A percentile compares a stretch with the other conserved stretches of the same genome.
Evolutionary conservation across 371 early-diverging fungal species (phyloP).

Genomic region (Coemansia sp.): DNA sequence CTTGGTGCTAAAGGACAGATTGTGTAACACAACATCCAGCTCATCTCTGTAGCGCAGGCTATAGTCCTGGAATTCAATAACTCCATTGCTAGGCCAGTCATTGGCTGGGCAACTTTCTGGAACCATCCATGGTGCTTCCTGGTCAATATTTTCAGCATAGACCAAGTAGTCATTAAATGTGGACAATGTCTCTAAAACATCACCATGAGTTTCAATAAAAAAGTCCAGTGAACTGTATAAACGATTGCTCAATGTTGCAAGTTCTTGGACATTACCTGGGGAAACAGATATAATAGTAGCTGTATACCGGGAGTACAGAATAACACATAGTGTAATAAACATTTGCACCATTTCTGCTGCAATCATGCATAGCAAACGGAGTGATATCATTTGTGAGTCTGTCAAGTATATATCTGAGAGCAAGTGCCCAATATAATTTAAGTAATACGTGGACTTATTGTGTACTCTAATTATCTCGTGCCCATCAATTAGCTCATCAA

Average conservation of each 20-base stretch:
- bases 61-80: conserved; percentile 24
- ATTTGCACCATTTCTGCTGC: neutral
- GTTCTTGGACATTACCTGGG: conserved; percentile 15
- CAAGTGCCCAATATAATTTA: too few species aligned
- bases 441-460: neutral
- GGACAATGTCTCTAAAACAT: neutral
- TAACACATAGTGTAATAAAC: neutral
- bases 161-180: conserved; percentile 67
- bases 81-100: conserved; percentile 31
- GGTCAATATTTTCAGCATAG: conserved; percentile 80
- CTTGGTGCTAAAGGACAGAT: conserved; percentile 49
- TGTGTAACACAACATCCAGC: conserved; percentile 37
- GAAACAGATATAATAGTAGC: neutral
- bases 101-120: conserved; percentile 32
- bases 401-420: too few species aligned
- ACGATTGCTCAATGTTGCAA: neutral
- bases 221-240: neutral
- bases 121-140: conserved; percentile 69
- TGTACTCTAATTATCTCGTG: conserved; percentile 5
- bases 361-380: neutral
- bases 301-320: neutral
- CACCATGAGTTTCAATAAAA: neutral
- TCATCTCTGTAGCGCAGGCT: conserved; percentile 29
- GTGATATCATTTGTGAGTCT: neutral
- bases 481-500: neutral